A percentile compares a stretch with the other conserved stretches of the same genome.
Conservation (phyloP, 2,329 filamentous ascomycete species). For the Pseudogymnoascus destructans region DNA sequence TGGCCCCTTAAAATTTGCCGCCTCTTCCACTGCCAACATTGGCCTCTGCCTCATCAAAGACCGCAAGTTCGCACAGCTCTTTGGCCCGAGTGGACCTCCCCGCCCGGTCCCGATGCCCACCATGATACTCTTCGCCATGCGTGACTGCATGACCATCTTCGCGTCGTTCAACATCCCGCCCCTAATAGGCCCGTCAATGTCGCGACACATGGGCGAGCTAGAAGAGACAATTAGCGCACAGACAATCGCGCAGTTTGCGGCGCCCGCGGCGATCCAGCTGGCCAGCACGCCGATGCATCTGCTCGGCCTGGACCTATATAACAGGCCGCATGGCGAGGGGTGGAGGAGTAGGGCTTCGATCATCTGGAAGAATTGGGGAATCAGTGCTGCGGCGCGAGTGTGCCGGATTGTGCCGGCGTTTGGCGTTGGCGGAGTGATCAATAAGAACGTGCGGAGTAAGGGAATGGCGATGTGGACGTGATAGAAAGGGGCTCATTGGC, state of each 20-base stretch:
- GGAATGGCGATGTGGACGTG: slow-evolving; percentile 50
- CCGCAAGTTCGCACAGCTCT: slow-evolving; percentile 69
- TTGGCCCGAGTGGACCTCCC: slow-evolving; percentile 47
- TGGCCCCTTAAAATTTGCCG: slow-evolving; percentile 67
- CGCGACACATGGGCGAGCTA: slow-evolving; percentile 39
- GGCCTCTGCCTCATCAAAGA: slow-evolving; percentile 83
- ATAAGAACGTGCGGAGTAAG: slow-evolving; percentile 52
- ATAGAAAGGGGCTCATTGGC: not conserved
- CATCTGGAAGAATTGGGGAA: slow-evolving; percentile 62
- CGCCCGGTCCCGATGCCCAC: slow-evolving; percentile 53
- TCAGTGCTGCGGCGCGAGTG: slow-evolving; percentile 62
- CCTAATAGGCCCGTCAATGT: slow-evolving; percentile 57
- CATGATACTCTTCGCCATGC: slow-evolving; percentile 65
- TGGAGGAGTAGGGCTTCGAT: slow-evolving; percentile 49
- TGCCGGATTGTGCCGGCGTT: slow-evolving; percentile 81
- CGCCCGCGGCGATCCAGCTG: slow-evolving; percentile 67
- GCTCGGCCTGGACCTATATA: slow-evolving; percentile 76
- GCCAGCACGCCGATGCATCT: slow-evolving; percentile 74
- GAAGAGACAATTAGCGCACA: slow-evolving; percentile 38
- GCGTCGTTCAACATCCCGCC: slow-evolving; percentile 84
- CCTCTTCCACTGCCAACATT: slow-evolving; percentile 72
- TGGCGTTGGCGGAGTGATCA: slow-evolving; percentile 78
- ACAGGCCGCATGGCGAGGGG: slow-evolving; percentile 31
- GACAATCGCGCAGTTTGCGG: slow-evolving; percentile 63
- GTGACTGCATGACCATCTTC: slow-evolving; percentile 83